phyloP scores from a whole-genome alignment of 1,284 basidiomycete species.

The Fomitopsis palustris region DNA sequence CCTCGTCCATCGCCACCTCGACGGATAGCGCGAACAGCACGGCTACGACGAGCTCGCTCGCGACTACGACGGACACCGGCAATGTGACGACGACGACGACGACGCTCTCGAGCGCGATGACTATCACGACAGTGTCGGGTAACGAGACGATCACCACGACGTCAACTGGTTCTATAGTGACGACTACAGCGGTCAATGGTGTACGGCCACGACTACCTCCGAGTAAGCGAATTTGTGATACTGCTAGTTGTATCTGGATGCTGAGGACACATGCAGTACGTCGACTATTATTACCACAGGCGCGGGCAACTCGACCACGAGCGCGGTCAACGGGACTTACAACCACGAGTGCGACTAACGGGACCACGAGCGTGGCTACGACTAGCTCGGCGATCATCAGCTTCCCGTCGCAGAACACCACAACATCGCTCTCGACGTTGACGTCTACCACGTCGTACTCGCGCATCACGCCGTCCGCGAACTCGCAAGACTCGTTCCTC shows the following conservation, averaged over 20 bases:
- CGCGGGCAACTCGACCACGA: constrained; percentile 1
- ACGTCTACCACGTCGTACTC: constrained; percentile 21
- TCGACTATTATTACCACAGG: constrained; percentile 1
- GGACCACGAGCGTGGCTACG: neutral
- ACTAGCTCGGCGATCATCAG: constrained; percentile 4
- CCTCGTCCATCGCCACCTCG: neutral
- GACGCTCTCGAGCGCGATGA: neutral
- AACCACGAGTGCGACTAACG: neutral
- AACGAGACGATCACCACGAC: neutral
- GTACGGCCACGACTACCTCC: neutral
- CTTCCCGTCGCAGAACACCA: constrained; percentile 11
- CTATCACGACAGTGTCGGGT: neutral
- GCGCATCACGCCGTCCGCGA: constrained; percentile 16
- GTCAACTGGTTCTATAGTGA: neutral
- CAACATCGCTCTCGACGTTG: constrained; percentile 13
- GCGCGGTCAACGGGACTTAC: neutral
- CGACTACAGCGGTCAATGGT: neutral
- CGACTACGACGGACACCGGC: neutral
- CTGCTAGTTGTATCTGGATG: neutral
- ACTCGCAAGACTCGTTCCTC: constrained; percentile 20
- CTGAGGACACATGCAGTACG: neutral
- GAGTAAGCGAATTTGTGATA: neutral
- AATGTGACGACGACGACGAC: constrained; percentile 1
- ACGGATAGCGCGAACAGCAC: neutral
- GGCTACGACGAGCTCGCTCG: neutral